Base-by-base conservation (phyloP, 2,329 filamentous ascomycete species). In the Fusarium pilosicola region DNA sequence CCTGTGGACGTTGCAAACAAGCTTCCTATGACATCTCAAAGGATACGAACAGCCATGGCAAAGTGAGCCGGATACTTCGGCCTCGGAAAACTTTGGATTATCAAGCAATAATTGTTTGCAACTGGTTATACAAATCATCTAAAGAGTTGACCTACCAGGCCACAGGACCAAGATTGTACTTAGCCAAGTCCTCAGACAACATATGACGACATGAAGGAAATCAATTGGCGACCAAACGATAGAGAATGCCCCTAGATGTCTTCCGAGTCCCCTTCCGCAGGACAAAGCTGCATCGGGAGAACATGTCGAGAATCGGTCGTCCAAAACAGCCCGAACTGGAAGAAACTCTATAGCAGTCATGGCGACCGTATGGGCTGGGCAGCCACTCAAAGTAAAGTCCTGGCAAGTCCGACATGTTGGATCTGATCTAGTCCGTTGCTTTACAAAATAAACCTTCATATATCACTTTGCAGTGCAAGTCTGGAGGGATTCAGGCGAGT, bases 231-330 rank as follows among this genome's bases (percentile, higher is more conserved):
- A 14, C 12, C 15, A 51, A 13, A 10, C 8, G 15, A 18, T 34
- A 11, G 22, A 14, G 7, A 24, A 4, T 51, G 11, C 6, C 8
- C 8, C 17, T 24, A 6, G 15, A 24, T 12, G 2, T 24, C 22
- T 24, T 18, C 5, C 11, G 8, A 20, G 0, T 14, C 1, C 6
- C 20, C 8, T 4, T 12, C 3, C 13, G 22, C 8, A 24, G 28
- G 17, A 26, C 0, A 2, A 0, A 18, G n/a, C 11, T 24, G 17
- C 8, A 14, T 24, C 3, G 6, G 7, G 22, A 51, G 17, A 24
- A 3, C 8, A 32, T 6, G 1, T 5, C 2, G 30, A 34, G 2
- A 34, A n/a, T 7, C 10, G 17, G 1, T 20, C 8, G 7, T 14
- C 30, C 14, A 32, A 20, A 8, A 24, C 7, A 20, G 9, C 9